Percentiles rank a stretch among this genome's conserved stretches.
phyloP scores from a whole-genome alignment of 441 rosid species.

The Bruguiera hainesii region DNA sequence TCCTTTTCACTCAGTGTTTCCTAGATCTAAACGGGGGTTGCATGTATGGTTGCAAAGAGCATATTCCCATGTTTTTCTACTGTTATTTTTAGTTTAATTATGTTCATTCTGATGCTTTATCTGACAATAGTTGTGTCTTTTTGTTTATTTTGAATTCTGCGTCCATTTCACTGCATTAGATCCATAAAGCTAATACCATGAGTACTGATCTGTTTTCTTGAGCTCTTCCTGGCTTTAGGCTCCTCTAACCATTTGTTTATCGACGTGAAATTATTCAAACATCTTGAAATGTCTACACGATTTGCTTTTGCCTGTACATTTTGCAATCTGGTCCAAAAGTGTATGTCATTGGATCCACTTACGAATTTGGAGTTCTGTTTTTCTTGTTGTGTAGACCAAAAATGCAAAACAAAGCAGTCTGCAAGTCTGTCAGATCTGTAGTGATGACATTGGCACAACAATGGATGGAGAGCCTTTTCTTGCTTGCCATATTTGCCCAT shows the following conservation, averaged over 20 bases:
- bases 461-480: constrained; percentile 34
- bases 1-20: too few species aligned
- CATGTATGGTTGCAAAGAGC: too few species aligned
- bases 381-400: constrained; percentile 20
- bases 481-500: constrained; percentile 42
- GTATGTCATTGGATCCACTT: neutral
- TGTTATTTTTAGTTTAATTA: neutral
- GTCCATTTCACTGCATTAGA: neutral
- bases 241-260: neutral
- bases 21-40: too few species aligned
- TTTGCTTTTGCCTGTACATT: neutral
- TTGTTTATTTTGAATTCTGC: neutral
- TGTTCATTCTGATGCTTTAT: neutral
- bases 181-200: neutral
- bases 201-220: neutral
- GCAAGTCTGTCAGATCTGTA: constrained; percentile 41
- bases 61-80: too few species aligned
- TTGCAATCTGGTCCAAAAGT: neutral
- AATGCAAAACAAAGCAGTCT: constrained; percentile 17
- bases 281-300: neutral
- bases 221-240: neutral
- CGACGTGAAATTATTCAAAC: neutral
- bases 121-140: too few species aligned
- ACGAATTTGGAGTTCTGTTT: constrained; percentile 3
- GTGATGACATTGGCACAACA: constrained; percentile 31